Evolutionary conservation across 371 early-diverging fungal genomes (phyloP).

Genomic region (Funneliformis caledonium): DNA sequence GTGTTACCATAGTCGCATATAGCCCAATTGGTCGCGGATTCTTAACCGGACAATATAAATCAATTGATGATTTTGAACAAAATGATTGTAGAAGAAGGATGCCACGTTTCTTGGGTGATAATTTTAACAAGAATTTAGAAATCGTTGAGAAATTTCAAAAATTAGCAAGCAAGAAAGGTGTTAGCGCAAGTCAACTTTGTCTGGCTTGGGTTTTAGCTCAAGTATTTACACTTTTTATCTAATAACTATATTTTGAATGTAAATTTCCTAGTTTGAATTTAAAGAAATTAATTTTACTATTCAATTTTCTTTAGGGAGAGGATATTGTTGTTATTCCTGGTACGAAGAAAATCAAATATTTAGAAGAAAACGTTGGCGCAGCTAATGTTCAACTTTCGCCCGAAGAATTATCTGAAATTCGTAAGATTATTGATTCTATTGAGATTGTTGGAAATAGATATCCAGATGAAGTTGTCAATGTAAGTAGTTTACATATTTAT

Average conservation of each 20-base stretch:
- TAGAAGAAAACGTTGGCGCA: conserved; percentile 59
- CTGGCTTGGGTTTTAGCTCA: conserved; percentile 11
- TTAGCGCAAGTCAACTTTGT: conserved; percentile 49
- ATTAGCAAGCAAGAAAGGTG: conserved; percentile 53
- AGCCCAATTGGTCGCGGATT: neutral
- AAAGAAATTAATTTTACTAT: neutral
- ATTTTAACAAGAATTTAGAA: conserved; percentile 58
- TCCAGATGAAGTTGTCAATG: neutral
- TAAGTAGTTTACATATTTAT: neutral
- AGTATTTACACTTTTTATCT: neutral
- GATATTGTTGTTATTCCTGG: neutral
- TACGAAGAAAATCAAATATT: conserved; percentile 41
- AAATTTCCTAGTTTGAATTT: neutral
- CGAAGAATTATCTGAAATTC: conserved; percentile 54
- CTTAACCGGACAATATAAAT: neutral
- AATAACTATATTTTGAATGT: conserved; percentile 36
- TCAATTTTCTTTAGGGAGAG: neutral
- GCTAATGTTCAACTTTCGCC: conserved; percentile 48
- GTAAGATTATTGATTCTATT: conserved; percentile 46
- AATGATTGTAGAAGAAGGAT: conserved; percentile 54
- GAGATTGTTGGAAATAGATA: conserved; percentile 52
- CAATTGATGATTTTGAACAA: conserved; percentile 52
- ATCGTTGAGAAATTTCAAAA: conserved; percentile 54
- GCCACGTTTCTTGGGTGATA: conserved; percentile 57
- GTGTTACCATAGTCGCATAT: neutral